Base-by-base conservation (phyloP, 2,329 filamentous ascomycete genomes). In the Dothideomycetes sp. region DNA sequence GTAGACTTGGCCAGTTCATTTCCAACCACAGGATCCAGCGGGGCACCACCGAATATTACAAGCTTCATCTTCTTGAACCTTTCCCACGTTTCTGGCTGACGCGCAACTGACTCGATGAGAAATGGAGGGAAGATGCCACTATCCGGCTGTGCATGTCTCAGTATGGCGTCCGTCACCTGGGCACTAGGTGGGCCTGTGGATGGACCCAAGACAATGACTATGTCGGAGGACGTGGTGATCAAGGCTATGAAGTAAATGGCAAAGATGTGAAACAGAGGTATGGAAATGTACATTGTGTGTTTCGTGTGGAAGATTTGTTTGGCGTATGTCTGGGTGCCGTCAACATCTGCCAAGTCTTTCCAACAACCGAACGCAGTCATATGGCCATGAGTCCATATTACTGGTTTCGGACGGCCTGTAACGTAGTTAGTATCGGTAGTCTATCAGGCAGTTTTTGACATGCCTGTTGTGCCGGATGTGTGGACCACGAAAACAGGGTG, bases 401-500 rank as follows among this genome's bases (percentile, higher is more conserved):
- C 36, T 4, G 40, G 40, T 12, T 42, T 42, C 8, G 40, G 40
- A 9, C 8, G 31, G 16, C 31, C 31, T 33, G n/a, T 14, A 15
- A 14, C 14, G 16, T 33, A 15, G 8, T 33, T 17, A 33, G 31
- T 33, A 14, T 10, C 8, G 8, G 31, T 15, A 14, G n/a, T 14
- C 8, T 17, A 14, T 17, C 14, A 33, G 12, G 31, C 31, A 10
- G 8, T 8, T 8, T 33, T 14, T 9, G 31, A 9, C 31, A 38
- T 17, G 16, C 40, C 40, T 18, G 40, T 42, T 2, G 40, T 42
- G 11, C 40, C 40, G 3, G 40, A 42, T 11, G 40, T 38, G 16
- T 42, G 40, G 5, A 38, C 40, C 5, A 42, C 18, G 31, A 42
- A 38, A 4, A 42, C 36, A 11, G 40, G 40, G 11, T 42, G 36